Evolutionary conservation across 106 monocot species (phyloP), one percentile per base, ranked within the genome.

Genomic region (Platanthera guangdongensis): DNA sequence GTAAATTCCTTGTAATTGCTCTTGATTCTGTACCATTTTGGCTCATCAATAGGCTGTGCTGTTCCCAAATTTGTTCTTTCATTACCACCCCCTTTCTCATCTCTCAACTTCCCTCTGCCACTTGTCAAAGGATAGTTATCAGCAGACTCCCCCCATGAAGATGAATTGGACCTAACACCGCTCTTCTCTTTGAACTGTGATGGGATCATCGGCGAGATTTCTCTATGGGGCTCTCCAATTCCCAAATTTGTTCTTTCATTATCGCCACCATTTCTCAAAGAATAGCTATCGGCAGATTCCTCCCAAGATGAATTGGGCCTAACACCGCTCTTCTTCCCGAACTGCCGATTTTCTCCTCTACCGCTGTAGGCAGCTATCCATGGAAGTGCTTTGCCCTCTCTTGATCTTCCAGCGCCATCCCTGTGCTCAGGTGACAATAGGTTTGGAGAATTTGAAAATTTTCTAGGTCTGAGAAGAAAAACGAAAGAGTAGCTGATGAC

Each of bases 91-190:
- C 51, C 76, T 12, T 10, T 74, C 2, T 69, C 47, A 4, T 76
- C 84, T 19, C 49, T 57, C 70, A 64, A 48, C 69, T 21, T 6
- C 21, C 30, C 64, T 9, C 55, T 63, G 13, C 60, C 72, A 59
- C 79, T 79, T 81, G 63, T 88, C 15, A 80, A 82, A 50, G 93
- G 81, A 76, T 85, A 92, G 8, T 67, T 90, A 50, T 88, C 87
- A 0, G 92, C 95, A 0, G 90, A 93, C 52, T 70, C 83, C 68
- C 87, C 93, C 95, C 93, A 95, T 4, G 95, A 79, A 15, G 88
- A 88, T 15, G 65, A 72, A 48, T 14, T 74, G 32, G 74, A 60
- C 39, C 59, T 82, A 50, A 47, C 65, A 0, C 57, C 55, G 7
- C 18, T 77, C 18, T 57, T 71, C 47, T 5, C 76, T 73, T 15